Base-by-base conservation (phyloP, 1,139 yeast genomes). In the Entelexis paramagnoliae region DNA sequence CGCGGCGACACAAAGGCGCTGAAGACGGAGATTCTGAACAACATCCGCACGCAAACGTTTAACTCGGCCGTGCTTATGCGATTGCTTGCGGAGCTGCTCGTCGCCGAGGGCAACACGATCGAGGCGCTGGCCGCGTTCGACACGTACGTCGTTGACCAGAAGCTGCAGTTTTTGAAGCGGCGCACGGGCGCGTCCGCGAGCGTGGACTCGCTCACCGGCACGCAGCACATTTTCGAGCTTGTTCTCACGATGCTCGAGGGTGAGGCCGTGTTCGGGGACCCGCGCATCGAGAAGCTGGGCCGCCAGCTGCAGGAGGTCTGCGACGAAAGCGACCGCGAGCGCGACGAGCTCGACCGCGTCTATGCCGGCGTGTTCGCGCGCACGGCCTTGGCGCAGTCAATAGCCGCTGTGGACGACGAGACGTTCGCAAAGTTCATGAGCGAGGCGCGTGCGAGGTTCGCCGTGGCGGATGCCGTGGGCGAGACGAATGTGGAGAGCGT, bases 51-150 rank as follows among this genome's bases (percentile, higher is more conserved):
- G 22, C 28, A 68, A 49, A 74, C 80, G 0, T 77, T 76, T 58
- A 79, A 77, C 56, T 76, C 78, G 30, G 68, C 72, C 8, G 59
- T 63, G 10, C 63, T 73, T 16, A 66, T 73, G 69, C 69, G 75
- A 42, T 62, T 69, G 34, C 65, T 70, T 61, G 55, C 68, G 22
- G 60, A 61, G 57, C 66, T 65, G 2, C 64, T 61, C 20, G 53
- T 59, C 13, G 62, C 66, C 11, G 58, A 66, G 35, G 65, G 67
- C 22, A 59, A 63, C 20, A 61, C 59, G 48, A 59, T 56, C 3
- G 77, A 74, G 55, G 68, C 71, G 0, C 59, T 64, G 11, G 68
- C 75, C 3, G 68, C 75, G 0, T 72, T 76, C 58, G 66, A 67
- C 16, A 73, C 76, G 0, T 77, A 73, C 55, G 55, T 70, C 39